Evolutionary conservation across 768 basidiomycete species (phyloP).

Genomic region (Fibroporia radiculosa): DNA sequence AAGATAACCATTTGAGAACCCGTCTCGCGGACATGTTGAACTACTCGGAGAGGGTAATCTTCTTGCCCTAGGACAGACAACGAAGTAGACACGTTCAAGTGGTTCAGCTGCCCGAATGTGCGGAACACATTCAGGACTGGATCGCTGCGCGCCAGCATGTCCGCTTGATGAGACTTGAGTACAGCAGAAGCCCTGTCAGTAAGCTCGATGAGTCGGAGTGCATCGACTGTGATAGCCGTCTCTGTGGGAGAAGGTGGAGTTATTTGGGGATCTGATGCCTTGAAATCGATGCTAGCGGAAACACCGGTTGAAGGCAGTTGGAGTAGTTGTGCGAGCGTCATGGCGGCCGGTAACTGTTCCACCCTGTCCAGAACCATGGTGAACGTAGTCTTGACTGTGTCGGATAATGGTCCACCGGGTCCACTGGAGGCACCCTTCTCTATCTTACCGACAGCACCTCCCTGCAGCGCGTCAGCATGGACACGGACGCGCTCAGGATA

Average conservation of each 20-base stretch:
- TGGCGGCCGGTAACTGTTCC: constrained; percentile 73
- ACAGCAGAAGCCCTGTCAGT: constrained; percentile 84
- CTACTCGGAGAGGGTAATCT: constrained; percentile 62
- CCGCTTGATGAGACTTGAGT: constrained; percentile 72
- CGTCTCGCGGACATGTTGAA: constrained; percentile 47
- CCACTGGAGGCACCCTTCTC: constrained; percentile 3
- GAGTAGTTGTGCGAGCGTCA: constrained; percentile 75
- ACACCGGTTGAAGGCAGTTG: constrained; percentile 27
- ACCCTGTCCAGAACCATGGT: constrained; percentile 73
- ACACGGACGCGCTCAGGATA: constrained; percentile 62
- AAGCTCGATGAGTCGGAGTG: constrained; percentile 84
- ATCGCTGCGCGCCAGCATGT: constrained; percentile 61
- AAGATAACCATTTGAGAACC: constrained; percentile 71
- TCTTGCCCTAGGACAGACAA: constrained; percentile 72
- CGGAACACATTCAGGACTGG: constrained; percentile 66
- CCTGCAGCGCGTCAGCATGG: constrained; percentile 20
- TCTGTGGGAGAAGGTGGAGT: background rate
- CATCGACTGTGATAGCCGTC: constrained; percentile 45
- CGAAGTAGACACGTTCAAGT: constrained; percentile 55
- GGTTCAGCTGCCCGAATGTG: constrained; percentile 69
- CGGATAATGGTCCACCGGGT: constrained; percentile 17
- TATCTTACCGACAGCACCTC: constrained; percentile 1
- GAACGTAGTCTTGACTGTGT: constrained; percentile 49
- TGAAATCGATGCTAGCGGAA: constrained; percentile 18
- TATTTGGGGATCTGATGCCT: background rate